Conservation (phyloP, 768 basidiomycete species). For the Lactifluus rugatus region DNA sequence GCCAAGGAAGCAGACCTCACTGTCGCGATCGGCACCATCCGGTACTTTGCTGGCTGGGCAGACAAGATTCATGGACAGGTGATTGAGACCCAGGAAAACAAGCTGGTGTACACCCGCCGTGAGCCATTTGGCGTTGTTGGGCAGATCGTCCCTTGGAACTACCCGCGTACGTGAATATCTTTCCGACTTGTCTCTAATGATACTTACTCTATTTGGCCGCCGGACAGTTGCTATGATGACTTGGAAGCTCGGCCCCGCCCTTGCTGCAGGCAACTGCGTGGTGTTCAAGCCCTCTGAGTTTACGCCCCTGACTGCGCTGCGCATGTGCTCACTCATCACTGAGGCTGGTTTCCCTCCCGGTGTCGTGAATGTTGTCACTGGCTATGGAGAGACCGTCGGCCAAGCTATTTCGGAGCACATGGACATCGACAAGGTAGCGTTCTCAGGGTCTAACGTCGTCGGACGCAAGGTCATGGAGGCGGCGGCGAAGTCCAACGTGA, state of each 20-base stretch:
- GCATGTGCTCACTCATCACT: conserved; percentile 34
- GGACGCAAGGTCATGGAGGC: conserved; percentile 58
- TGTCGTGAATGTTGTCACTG: conserved; percentile 50
- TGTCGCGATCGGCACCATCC: conserved; percentile 39
- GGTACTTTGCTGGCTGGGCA: conserved; percentile 86
- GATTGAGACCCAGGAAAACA: conserved; percentile 47
- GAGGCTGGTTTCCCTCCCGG: conserved; percentile 58
- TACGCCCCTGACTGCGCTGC: conserved; percentile 49
- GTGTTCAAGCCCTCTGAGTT: conserved; percentile 61
- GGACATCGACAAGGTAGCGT: conserved; percentile 57
- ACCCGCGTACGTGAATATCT: conserved; percentile 32
- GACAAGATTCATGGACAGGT: conserved; percentile 76
- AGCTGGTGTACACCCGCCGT: conserved; percentile 50
- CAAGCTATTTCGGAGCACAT: conserved; percentile 47
- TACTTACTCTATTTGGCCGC: too few species aligned
- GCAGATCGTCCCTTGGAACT: conserved; percentile 64
- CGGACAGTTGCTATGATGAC: conserved; percentile 40
- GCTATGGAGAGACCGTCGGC: conserved; percentile 47
- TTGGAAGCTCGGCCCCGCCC: conserved; percentile 56
- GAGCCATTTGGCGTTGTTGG: conserved; percentile 50
- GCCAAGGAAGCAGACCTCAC: conserved; percentile 42
- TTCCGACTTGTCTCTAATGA: background rate
- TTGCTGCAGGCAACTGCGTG: conserved; percentile 52
- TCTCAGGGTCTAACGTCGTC: conserved; percentile 60
- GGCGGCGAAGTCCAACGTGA: conserved; percentile 51